Percentiles rank a stretch among this genome's conserved stretches.
Conservation (phyloP, 2,329 filamentous ascomycete species). For the Ascochyta rabiei region DNA sequence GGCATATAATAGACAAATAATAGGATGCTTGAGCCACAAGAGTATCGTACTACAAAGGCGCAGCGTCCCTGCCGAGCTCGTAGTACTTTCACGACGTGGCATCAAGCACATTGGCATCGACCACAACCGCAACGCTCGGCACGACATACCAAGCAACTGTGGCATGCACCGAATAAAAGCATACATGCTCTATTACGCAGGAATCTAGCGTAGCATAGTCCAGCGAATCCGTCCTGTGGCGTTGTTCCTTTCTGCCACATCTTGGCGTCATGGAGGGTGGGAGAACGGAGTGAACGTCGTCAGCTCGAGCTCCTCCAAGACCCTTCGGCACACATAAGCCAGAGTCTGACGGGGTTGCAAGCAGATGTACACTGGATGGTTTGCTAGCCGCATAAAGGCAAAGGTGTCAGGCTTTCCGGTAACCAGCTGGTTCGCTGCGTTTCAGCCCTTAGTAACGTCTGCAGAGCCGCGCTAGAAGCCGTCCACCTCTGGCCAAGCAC, state of each 20-base stretch:
- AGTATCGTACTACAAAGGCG: neutral
- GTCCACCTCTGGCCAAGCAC: conserved; percentile 24
- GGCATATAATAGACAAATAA: neutral
- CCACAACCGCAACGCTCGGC: too few species aligned
- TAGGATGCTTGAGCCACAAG: neutral
- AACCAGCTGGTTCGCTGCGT: conserved; percentile 26
- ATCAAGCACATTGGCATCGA: too few species aligned
- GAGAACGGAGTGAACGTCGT: neutral
- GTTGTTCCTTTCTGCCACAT: neutral
- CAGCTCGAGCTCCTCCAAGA: neutral
- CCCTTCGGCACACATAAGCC: conserved; percentile 1
- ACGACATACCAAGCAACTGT: neutral
- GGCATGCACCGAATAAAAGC: neutral
- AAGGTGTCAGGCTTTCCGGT: conserved; percentile 17
- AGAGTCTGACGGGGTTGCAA: conserved; percentile 2
- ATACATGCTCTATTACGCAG: neutral
- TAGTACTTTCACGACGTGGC: neutral
- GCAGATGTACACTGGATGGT: neutral
- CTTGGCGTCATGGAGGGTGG: neutral
- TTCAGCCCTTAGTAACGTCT: conserved; percentile 30
- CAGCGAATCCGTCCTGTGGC: neutral
- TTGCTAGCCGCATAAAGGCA: conserved; percentile 22
- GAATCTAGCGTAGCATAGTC: neutral
- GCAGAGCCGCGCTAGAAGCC: conserved; percentile 36
- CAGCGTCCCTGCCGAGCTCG: neutral